Evolutionary conservation across 2,329 filamentous ascomycete species (phyloP).

Genomic region (Xylariaceae sp.): DNA sequence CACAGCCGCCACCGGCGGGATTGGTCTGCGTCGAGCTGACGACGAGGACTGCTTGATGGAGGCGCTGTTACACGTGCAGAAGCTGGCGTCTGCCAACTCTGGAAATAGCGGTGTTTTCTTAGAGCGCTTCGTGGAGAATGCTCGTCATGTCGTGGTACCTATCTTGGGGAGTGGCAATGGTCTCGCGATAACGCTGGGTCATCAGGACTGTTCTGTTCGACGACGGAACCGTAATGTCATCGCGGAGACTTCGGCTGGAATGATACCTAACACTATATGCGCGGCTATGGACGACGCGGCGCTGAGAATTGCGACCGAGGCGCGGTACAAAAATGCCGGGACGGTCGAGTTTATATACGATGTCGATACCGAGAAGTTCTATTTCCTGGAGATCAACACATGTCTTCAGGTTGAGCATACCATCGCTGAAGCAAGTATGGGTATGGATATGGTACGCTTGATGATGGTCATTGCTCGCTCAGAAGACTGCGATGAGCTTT

Average conservation of each 20-base stretch:
- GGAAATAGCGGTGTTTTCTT: background rate
- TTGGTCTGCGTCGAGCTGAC: background rate
- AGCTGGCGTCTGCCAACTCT: background rate
- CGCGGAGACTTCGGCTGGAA: slow-evolving; percentile 53
- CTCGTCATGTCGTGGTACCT: slow-evolving; percentile 46
- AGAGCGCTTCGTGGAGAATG: slow-evolving; percentile 46
- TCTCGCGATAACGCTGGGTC: slow-evolving; percentile 57
- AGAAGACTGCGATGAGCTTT: slow-evolving; percentile 1
- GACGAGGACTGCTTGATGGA: background rate
- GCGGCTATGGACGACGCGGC: slow-evolving; percentile 49
- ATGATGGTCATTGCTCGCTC: background rate
- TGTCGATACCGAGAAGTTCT: slow-evolving; percentile 59
- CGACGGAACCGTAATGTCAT: slow-evolving; percentile 65
- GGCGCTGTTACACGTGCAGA: slow-evolving; percentile 45
- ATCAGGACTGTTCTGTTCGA: slow-evolving; percentile 67
- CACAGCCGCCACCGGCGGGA: background rate
- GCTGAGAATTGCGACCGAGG: slow-evolving; percentile 46
- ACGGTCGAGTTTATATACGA: slow-evolving; percentile 60
- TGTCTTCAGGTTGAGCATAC: slow-evolving; percentile 75
- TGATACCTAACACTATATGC: slow-evolving; percentile 43
- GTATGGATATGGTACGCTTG: slow-evolving; percentile 8
- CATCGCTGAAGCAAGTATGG: slow-evolving; percentile 57
- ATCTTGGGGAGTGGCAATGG: slow-evolving; percentile 63
- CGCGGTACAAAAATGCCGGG: slow-evolving; percentile 33
- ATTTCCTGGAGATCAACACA: slow-evolving; percentile 53